phyloP scores from a whole-genome alignment of 805 yeast genomes.

The Zygotorulaspora danielsina region DNA sequence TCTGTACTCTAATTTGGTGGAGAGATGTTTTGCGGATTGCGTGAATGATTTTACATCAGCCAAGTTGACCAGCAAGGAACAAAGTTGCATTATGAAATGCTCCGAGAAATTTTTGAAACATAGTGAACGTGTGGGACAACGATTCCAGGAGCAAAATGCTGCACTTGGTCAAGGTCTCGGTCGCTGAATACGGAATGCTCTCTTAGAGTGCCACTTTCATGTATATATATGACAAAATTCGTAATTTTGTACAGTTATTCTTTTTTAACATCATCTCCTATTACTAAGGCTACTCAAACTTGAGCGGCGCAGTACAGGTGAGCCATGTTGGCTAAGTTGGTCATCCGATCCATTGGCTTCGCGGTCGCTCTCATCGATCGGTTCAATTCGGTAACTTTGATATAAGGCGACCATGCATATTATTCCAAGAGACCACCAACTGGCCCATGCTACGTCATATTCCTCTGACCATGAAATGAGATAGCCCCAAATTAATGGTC shows the following conservation, averaged over 20 bases:
- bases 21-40: slow-evolving; percentile 96
- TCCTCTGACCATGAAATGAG: slow-evolving; percentile 39
- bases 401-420: slow-evolving; percentile 30
- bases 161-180: slow-evolving; percentile 68
- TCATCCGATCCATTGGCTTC: slow-evolving; percentile 15
- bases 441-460: slow-evolving; percentile 31
- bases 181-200: slow-evolving; percentile 16
- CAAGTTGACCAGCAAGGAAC: slow-evolving; percentile 79
- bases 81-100: slow-evolving; percentile 81
- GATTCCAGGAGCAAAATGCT: slow-evolving; percentile 97
- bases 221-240: slow-evolving; percentile 10
- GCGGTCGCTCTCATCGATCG: slow-evolving; percentile 28
- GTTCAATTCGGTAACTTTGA: slow-evolving; percentile 29
- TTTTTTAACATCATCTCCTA: slow-evolving; percentile 1
- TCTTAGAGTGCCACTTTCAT: slow-evolving; percentile 6
- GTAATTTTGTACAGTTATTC: slow-evolving; percentile 1
- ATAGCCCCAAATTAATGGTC: slow-evolving; percentile 55
- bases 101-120: slow-evolving; percentile 97
- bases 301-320: slow-evolving; percentile 2
- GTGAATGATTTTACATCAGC: slow-evolving; percentile 97
- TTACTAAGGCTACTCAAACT: slow-evolving; percentile 14
- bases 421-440: slow-evolving; percentile 34
- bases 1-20: slow-evolving; percentile 88
- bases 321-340: not conserved
- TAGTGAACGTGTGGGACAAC: slow-evolving; percentile 95